Conservation (phyloP, 116 monocot genomes). For the Zostera marina region DNA sequence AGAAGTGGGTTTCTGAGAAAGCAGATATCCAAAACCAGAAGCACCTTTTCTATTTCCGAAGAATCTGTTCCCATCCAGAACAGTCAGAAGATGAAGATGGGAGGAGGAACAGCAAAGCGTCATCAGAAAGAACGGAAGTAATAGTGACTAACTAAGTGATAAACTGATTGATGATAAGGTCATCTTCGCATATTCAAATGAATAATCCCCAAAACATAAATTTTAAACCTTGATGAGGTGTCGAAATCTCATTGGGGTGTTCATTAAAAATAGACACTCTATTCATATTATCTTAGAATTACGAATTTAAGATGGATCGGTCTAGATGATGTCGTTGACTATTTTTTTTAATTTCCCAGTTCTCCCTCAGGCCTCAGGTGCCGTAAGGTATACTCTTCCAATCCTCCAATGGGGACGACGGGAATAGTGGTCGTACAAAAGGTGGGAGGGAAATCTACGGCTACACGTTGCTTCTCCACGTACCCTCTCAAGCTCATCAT, state of each 20-base stretch:
- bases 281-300: too few species aligned
- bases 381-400: too few species aligned
- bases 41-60: neutral
- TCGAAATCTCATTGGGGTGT: too few species aligned
- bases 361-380: neutral
- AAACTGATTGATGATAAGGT: too few species aligned
- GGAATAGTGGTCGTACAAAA: conserved; percentile 58
- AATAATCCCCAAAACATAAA: too few species aligned
- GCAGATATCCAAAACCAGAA: neutral
- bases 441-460: conserved; percentile 55
- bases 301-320: too few species aligned
- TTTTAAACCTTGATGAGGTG: too few species aligned
- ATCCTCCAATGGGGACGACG: conserved; percentile 22
- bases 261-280: too few species aligned
- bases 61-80: neutral
- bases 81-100: neutral
- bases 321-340: too few species aligned
- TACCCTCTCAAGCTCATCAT: conserved; percentile 91
- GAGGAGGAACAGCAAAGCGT: neutral
- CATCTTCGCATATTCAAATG: too few species aligned
- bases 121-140: neutral
- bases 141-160: neutral
- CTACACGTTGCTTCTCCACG: conserved; percentile 72
- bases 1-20: neutral
- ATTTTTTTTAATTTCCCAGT: neutral